phyloP scores from a whole-genome alignment of 2,329 filamentous ascomycete genomes.

The Phoma sp. region DNA sequence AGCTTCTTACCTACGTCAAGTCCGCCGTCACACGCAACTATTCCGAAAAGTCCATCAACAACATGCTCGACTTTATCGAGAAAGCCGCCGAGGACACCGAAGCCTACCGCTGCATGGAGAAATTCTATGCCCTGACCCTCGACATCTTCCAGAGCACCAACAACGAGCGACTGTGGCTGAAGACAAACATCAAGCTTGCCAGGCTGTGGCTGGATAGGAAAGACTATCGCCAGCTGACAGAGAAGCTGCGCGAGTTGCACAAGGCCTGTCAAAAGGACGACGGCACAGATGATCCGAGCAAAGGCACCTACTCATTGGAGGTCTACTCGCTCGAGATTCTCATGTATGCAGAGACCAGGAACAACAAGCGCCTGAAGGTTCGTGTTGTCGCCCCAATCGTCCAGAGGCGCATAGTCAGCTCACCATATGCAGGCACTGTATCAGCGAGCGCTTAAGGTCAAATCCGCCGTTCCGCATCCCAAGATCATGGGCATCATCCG shows the following conservation, averaged over 20 bases:
- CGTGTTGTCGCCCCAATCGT: slow-evolving; percentile 27
- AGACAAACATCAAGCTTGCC: slow-evolving; percentile 96
- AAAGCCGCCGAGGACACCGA: slow-evolving; percentile 78
- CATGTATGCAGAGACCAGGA: slow-evolving; percentile 96
- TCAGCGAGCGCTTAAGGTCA: slow-evolving; percentile 86
- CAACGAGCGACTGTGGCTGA: slow-evolving; percentile 95
- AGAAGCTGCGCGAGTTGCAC: slow-evolving; percentile 88
- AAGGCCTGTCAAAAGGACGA: slow-evolving; percentile 86
- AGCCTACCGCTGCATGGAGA: slow-evolving; percentile 83
- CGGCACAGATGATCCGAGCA: slow-evolving; percentile 88
- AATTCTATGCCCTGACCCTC: slow-evolving; percentile 92
- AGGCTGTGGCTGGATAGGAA: slow-evolving; percentile 90
- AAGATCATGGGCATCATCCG: slow-evolving; percentile 99
- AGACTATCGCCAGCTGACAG: slow-evolving; percentile 79
- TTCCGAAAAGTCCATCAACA: slow-evolving; percentile 99
- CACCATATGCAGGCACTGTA: slow-evolving; percentile 69
- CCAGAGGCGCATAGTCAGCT: slow-evolving; percentile 31
- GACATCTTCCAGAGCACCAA: slow-evolving; percentile 96
- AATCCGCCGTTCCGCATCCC: slow-evolving; percentile 96
- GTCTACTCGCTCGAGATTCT: slow-evolving; percentile 97
- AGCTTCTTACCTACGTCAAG: slow-evolving; percentile 96
- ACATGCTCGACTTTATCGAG: slow-evolving; percentile 97
- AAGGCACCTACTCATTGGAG: slow-evolving; percentile 94
- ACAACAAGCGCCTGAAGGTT: slow-evolving; percentile 94
- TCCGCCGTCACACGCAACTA: slow-evolving; percentile 97